A percentile compares a stretch with the other conserved stretches of the same genome.
phyloP scores from a whole-genome alignment of 2,329 filamentous ascomycete genomes.

The Pseudofabraea citricarpa region DNA sequence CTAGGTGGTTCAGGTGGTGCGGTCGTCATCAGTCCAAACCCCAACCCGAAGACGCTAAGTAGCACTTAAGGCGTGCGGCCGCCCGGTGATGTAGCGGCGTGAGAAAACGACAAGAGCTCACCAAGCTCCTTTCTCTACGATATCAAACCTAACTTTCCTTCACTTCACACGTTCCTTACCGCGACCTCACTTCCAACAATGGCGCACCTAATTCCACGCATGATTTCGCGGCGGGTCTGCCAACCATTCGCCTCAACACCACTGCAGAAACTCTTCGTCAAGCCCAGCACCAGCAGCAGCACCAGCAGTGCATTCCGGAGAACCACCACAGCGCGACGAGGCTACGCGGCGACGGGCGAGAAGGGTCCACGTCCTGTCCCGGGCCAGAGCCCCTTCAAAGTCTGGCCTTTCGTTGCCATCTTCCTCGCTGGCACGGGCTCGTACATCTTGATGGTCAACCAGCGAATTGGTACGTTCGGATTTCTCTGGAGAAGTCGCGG shows the following conservation, averaged over 20 bases:
- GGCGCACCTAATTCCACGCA: constrained; percentile 19
- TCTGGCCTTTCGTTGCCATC: constrained; percentile 35
- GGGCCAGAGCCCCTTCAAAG: constrained; percentile 27
- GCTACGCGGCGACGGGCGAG: constrained; percentile 22
- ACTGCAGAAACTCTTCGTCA: constrained; percentile 14
- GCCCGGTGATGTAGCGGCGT: no score
- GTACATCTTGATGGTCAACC: constrained; percentile 46
- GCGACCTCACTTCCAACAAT: constrained; percentile 10
- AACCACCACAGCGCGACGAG: constrained; percentile 15
- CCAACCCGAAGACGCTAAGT: no score
- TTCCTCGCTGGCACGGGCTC: constrained; percentile 41
- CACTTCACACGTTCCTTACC: background rate
- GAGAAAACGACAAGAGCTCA: background rate
- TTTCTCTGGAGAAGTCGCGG: background rate
- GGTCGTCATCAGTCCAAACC: no score
- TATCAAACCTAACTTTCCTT: background rate
- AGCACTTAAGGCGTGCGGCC: no score
- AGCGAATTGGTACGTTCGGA: constrained; percentile 31
- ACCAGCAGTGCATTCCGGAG: no score
- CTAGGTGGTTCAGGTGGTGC: no score
- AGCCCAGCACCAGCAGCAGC: no score
- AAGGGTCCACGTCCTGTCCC: constrained; percentile 23
- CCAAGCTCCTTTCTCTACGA: background rate
- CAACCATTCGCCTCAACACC: constrained; percentile 14
- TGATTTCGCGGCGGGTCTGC: constrained; percentile 21